These are phyloP conservation scores for Solanum paucissectum DNA, from an alignment of 257 asterid genomes.

Conservation along the genomic window DNA sequence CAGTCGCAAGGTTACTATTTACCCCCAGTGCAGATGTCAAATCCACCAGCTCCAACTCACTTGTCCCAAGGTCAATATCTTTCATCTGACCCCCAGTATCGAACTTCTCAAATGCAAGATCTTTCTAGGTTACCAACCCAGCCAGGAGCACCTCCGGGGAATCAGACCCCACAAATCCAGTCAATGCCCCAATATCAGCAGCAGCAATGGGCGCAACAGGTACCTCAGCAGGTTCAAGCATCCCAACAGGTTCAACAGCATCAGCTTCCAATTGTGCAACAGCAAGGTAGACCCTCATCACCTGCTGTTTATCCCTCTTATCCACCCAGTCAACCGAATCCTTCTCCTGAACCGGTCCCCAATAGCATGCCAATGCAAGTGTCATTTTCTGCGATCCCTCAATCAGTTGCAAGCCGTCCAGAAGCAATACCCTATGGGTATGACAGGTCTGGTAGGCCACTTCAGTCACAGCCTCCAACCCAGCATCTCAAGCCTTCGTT, in stretches of 20 bases:
- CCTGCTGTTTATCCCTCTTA: constrained; percentile 53
- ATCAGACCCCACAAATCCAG: constrained; percentile 49
- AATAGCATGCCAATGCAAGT: constrained; percentile 60
- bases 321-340: constrained; percentile 40
- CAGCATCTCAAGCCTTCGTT: constrained; percentile 52
- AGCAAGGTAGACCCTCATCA: constrained; percentile 60
- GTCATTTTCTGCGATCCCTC: constrained; percentile 42
- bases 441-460: constrained; percentile 43
- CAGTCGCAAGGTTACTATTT: constrained; percentile 46
- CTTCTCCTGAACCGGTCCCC: constrained; percentile 52
- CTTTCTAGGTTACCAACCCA: constrained; percentile 37
- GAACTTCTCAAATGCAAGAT: constrained; percentile 48
- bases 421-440: constrained; percentile 55
- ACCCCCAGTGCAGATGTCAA: constrained; percentile 44
- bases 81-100: constrained; percentile 32
- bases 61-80: constrained; percentile 53
- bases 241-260: constrained; percentile 5
- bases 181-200: constrained; percentile 48
- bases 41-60: constrained; percentile 24
- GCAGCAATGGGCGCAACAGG: constrained; percentile 75
- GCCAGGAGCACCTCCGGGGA: constrained; percentile 47
- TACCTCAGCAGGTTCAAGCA: constrained; percentile 30
- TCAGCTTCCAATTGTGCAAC: constrained; percentile 29
- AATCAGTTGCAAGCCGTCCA: constrained; percentile 30
- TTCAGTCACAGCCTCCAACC: constrained; percentile 45